Base-by-base conservation (phyloP, 2,329 filamentous ascomycete genomes). In the Fusarium graminum region DNA sequence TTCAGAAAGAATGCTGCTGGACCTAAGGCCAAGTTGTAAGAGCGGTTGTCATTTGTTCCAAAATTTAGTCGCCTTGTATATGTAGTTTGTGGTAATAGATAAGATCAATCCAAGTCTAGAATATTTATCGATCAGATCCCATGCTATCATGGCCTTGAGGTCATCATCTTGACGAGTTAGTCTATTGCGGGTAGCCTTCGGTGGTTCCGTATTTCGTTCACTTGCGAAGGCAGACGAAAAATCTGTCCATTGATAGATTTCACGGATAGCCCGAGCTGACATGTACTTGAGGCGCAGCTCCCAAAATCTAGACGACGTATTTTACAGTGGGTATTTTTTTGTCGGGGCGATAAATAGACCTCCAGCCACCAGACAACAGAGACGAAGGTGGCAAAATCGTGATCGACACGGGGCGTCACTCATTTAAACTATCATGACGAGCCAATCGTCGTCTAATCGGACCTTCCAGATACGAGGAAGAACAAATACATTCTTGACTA, bases 1-100 rank as follows among this genome's bases (percentile, higher is more conserved):
- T 74, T 74, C 28, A 49, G 63, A 22, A 63, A 50, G 45, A 60
- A 59, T 22, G 53, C 52, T 6, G 28, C 43, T 29, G 30, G 43
- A 2, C 59, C 41, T 10, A 63, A 63, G 51, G 59, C 59, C 34
- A 63, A 63, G 51, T 29, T 63, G 51, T 63, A 58, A 63, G 44
- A 41, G 32, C 40, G 34, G 6, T 45, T 34, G 25, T 41, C 40
- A 25, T 28, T 14, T 28, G n/a, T 32, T 61, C 30, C 36, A 51
- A 11, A 60, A 34, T 26, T 12, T 26, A 42, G 1, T 32, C 26
- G 29, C 30, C 22, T 44, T 53, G 38, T 44, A 32, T 7, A 30
- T 53, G 19, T 44, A 53, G 10, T 17, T 29, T 16, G 52, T 41
- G n/a, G n/a, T 38, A 14, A 45, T 60, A 60, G 40, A 60, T 16